Percentiles rank a stretch among this genome's conserved stretches.
Evolutionary conservation across 2,329 filamentous ascomycete genomes (phyloP).

Genomic region (Chrysoporthe cubensis): DNA sequence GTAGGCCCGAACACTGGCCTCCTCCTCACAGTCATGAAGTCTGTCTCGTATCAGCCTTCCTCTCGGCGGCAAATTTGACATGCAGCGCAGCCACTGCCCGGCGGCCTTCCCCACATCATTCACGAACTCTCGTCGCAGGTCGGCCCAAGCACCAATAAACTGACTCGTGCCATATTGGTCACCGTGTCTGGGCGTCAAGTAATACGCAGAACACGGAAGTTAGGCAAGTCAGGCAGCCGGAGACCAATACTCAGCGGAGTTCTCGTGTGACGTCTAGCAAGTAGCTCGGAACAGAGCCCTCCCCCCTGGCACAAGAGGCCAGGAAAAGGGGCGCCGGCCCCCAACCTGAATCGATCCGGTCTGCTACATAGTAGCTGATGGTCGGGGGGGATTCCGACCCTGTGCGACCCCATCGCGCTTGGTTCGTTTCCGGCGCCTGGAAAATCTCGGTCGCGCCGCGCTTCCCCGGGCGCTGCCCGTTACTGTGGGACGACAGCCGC

Average conservation of each 20-base stretch:
- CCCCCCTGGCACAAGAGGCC: background rate
- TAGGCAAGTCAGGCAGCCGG: background rate
- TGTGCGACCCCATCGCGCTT: constrained; percentile 21
- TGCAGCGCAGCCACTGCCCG: background rate
- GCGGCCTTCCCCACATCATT: background rate
- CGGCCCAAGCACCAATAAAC: background rate
- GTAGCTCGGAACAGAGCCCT: constrained; percentile 1
- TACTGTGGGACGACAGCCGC: constrained; percentile 18
- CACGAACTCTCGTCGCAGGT: background rate
- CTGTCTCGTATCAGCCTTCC: constrained; percentile 21
- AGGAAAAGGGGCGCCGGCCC: constrained; percentile 12
- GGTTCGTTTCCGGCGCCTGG: constrained; percentile 22
- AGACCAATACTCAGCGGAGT: background rate
- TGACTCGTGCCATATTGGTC: background rate
- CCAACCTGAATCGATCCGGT: constrained; percentile 21
- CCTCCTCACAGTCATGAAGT: constrained; percentile 3
- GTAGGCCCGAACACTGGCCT: background rate
- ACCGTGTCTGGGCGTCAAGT: background rate
- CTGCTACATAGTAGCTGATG: background rate
- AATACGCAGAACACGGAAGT: background rate
- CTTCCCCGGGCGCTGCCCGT: constrained; percentile 15
- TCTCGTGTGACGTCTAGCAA: background rate
- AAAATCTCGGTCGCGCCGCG: constrained; percentile 28
- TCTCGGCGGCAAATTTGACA: constrained; percentile 4
- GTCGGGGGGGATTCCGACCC: constrained; percentile 19